phyloP scores from a whole-genome alignment of 2,329 filamentous ascomycete genomes.

The Talaromyces amestolkiae region DNA sequence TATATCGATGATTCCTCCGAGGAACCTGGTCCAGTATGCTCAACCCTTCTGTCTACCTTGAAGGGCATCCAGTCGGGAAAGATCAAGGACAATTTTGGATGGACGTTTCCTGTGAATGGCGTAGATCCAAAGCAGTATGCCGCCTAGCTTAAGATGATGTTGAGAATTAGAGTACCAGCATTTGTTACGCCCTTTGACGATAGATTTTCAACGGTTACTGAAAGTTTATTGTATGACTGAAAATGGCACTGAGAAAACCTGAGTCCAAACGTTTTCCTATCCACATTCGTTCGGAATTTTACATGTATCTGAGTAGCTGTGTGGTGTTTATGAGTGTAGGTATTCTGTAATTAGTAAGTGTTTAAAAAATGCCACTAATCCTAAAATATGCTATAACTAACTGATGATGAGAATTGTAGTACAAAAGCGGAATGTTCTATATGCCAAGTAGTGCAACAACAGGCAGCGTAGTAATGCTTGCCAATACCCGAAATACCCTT shows the following conservation, averaged over 20 bases:
- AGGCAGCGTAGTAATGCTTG: neutral
- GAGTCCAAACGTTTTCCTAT: neutral
- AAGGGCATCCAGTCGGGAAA: neutral
- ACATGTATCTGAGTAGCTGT: neutral
- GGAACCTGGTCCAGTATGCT: slow-evolving; percentile 9
- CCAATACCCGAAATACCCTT: neutral
- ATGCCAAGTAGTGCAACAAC: neutral
- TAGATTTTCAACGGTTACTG: neutral
- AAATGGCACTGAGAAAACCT: neutral
- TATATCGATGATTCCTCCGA: neutral
- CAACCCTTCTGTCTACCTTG: neutral
- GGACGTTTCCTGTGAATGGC: neutral
- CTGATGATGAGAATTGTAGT: neutral
- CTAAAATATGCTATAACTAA: neutral
- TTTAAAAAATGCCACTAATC: neutral
- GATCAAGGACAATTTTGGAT: neutral
- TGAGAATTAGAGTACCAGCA: neutral
- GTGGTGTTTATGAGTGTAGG: neutral
- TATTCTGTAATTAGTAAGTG: neutral
- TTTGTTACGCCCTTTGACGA: neutral
- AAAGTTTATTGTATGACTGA: neutral
- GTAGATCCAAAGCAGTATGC: neutral
- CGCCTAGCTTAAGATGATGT: neutral
- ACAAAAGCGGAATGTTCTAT: neutral
- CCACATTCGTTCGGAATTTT: neutral